Evolutionary conservation across 768 basidiomycete genomes (phyloP).

Genomic region (Lyophyllum decastes): DNA sequence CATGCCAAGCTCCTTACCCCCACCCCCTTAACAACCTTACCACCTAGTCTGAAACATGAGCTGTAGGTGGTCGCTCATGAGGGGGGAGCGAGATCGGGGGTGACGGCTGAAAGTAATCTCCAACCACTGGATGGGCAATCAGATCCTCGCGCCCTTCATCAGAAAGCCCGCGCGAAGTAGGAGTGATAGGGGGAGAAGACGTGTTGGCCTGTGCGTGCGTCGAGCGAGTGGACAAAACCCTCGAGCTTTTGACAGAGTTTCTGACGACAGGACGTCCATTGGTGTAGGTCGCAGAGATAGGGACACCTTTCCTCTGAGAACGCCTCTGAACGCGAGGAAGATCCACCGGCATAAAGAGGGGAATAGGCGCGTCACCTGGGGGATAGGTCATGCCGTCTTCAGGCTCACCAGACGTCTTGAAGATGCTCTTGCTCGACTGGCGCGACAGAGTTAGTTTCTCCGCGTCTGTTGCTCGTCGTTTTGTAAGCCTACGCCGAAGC

Average conservation of each 20-base stretch:
- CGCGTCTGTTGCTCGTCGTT: constrained; percentile 17
- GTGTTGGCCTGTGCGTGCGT: not conserved
- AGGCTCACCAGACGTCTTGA: constrained; percentile 20
- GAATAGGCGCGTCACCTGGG: constrained; percentile 17
- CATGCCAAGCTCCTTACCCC: no score
- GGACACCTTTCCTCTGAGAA: constrained; percentile 8
- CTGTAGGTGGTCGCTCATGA: constrained; percentile 1
- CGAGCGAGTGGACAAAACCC: constrained; percentile 8
- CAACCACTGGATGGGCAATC: constrained; percentile 6
- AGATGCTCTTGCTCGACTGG: constrained; percentile 15
- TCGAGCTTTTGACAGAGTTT: constrained; percentile 2
- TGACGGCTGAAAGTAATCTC: constrained; percentile 7
- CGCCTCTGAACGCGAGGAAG: constrained; percentile 4
- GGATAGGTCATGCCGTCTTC: constrained; percentile 19
- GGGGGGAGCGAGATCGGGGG: not conserved
- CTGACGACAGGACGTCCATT: not conserved
- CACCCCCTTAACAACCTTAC: not conserved
- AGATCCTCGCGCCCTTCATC: constrained; percentile 2
- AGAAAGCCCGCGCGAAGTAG: not conserved
- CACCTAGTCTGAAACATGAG: not conserved
- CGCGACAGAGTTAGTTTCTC: constrained; percentile 21
- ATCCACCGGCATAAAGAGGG: constrained; percentile 22
- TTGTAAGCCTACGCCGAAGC: constrained; percentile 24
- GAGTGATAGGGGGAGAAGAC: not conserved
- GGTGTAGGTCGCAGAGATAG: constrained; percentile 11